Evolutionary conservation across 441 rosid species (phyloP), one percentile per base, ranked within the genome.

Genomic region (Corymbia citriodora): DNA sequence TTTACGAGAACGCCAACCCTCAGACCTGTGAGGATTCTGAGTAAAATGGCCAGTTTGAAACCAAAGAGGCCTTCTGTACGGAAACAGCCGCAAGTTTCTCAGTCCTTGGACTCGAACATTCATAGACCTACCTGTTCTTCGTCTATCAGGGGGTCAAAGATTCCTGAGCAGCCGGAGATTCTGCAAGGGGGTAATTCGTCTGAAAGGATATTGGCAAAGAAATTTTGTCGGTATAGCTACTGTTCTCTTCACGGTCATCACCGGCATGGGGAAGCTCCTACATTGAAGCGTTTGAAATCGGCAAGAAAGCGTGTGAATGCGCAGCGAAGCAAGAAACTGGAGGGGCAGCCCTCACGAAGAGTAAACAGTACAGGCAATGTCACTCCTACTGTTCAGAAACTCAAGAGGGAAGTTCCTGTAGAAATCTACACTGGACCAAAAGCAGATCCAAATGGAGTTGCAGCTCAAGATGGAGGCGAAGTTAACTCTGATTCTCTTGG

Each of bases 211-310:
- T 89, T 94, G 36, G 88, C 59, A 4, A 61, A 70, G 90, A 94
- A 93, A 91, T 94, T 94, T 50, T 98, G 99, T 90, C 92, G 91
- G 4, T 98, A 96, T 90, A 95, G 93, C 92, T 98, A 97, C 87
- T 98, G 99, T 89, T 98, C 99, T 89, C 94, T 98, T 53, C 99
- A 98, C 33, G 98, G 99, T 48, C 96, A 92, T 90, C 96, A 48
- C 79, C 23, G 50, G n/a, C 94, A 93, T 89, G 93, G 93, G 31
- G 87, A 29, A 92, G 90, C 92, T 40, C 95, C 96, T 33, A 94
- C 97, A 33, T 45, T 96, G 91, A 96, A 94, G 94, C 95, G 94
- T 89, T 93, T 96, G 91, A 95, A 94, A 85, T 95, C 98, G 9
- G 95, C 95, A 93, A 94, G 98, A 92, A 93, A 97, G 91, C 95